These are phyloP conservation scores for Bacterosira constricta DNA, from an alignment of 108 stramenopile species.

Conservation along the genomic window DNA sequence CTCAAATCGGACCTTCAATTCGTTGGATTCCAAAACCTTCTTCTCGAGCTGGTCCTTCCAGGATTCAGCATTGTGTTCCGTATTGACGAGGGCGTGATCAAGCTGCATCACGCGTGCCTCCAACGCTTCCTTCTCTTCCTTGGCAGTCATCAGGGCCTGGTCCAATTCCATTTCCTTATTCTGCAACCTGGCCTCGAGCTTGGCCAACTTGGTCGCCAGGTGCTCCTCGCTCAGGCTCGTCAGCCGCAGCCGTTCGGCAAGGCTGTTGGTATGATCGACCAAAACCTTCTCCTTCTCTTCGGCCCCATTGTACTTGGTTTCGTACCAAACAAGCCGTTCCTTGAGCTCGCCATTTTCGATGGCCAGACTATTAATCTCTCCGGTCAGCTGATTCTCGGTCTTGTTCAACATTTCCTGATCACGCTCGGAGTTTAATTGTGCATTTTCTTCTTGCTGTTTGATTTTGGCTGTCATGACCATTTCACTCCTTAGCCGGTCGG, in stretches of 20 bases:
- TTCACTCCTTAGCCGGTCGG: slow-evolving; percentile 13
- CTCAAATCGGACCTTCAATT: slow-evolving; percentile 18
- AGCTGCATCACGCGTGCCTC: slow-evolving; percentile 5
- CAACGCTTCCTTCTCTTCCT: slow-evolving; percentile 13
- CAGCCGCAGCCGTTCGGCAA: slow-evolving; percentile 41
- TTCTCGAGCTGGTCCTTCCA: slow-evolving; percentile 16
- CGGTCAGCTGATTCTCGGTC: slow-evolving; percentile 14
- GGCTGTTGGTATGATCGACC: slow-evolving; percentile 47
- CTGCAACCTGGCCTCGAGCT: slow-evolving; percentile 51
- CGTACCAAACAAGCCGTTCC: slow-evolving; percentile 23
- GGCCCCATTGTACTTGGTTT: slow-evolving; percentile 45
- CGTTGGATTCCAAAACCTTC: slow-evolving; percentile 23
- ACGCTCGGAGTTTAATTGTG: background rate
- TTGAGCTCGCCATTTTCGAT: slow-evolving; percentile 40
- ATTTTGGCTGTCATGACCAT: slow-evolving; percentile 8
- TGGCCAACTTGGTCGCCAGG: slow-evolving; percentile 40
- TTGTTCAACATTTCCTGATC: slow-evolving; percentile 15
- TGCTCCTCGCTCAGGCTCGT: slow-evolving; percentile 48
- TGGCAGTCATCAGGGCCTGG: slow-evolving; percentile 10
- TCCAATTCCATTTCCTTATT: slow-evolving; percentile 48
- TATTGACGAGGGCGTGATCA: background rate
- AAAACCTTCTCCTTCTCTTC: slow-evolving; percentile 51
- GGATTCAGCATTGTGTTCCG: slow-evolving; percentile 9
- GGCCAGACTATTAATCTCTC: slow-evolving; percentile 24
- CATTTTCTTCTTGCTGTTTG: slow-evolving; percentile 7